A percentile compares a stretch with the other conserved stretches of the same genome.
Evolutionary conservation across 192 early-diverging fungal genomes (phyloP).

Genomic region (Linnemannia elongata): DNA sequence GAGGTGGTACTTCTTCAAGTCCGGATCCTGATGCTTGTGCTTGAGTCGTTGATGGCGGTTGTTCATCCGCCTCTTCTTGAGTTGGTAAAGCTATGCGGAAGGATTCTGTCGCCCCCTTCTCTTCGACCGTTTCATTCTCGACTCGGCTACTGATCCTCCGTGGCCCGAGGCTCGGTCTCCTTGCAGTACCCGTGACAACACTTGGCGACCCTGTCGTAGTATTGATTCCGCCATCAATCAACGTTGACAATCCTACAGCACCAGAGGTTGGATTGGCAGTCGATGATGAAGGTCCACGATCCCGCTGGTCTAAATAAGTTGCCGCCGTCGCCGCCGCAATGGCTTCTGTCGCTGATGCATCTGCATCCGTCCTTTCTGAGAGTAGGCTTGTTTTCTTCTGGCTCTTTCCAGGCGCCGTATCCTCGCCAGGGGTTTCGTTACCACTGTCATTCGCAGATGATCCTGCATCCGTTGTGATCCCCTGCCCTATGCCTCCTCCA

Average conservation of each 20-base stretch:
- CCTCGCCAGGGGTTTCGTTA: background rate
- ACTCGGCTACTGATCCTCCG: constrained; percentile 39
- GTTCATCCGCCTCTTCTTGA: background rate
- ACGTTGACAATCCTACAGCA: background rate
- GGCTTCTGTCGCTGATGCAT: constrained; percentile 19
- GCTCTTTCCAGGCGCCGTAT: background rate
- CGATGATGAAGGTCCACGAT: background rate
- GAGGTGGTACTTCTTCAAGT: background rate
- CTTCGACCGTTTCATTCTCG: constrained; percentile 13
- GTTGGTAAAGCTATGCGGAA: background rate
- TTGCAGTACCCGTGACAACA: background rate
- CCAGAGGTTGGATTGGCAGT: background rate
- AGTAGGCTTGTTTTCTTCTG: background rate
- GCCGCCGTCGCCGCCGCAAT: constrained; percentile 42
- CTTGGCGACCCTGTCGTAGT: constrained; percentile 13
- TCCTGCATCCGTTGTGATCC: background rate
- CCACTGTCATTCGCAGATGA: background rate
- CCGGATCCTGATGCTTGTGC: background rate
- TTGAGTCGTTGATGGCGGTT: background rate
- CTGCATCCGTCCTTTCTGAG: background rate
- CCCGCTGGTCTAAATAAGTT: constrained; percentile 32
- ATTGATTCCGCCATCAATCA: constrained; percentile 12
- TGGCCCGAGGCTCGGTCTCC: constrained; percentile 42
- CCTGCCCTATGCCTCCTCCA: background rate
- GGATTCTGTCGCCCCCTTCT: background rate